A percentile compares a stretch with the other conserved stretches of the same genome.
These are phyloP conservation scores for Cordyceps javanica DNA, from an alignment of 2,329 filamentous ascomycete genomes.

Conservation along the genomic window DNA sequence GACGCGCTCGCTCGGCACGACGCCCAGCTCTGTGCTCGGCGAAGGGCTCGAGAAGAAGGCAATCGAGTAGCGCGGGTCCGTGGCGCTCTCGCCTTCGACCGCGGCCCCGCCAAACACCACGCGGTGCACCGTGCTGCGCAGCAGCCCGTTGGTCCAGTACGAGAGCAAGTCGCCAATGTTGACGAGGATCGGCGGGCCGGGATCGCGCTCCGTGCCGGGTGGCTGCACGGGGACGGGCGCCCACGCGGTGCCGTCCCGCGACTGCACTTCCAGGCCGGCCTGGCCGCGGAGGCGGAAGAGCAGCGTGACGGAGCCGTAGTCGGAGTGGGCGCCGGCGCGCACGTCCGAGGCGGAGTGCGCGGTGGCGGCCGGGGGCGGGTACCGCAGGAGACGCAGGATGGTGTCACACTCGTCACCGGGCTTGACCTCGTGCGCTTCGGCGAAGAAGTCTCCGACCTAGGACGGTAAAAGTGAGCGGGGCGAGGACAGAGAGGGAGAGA, in stretches of 20 bases:
- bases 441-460: slow-evolving; percentile 48
- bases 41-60: slow-evolving; percentile 64
- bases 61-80: slow-evolving; percentile 56
- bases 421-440: slow-evolving; percentile 40
- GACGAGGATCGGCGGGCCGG: slow-evolving; percentile 71
- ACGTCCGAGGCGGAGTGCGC: slow-evolving; percentile 53
- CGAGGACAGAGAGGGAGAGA: slow-evolving; percentile 8
- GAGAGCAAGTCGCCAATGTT: slow-evolving; percentile 64
- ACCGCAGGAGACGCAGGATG: slow-evolving; percentile 67
- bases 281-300: slow-evolving; percentile 84
- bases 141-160: slow-evolving; percentile 85
- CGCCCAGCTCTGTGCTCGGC: slow-evolving; percentile 42
- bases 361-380: slow-evolving; percentile 49
- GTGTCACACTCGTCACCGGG: slow-evolving; percentile 42
- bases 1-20: slow-evolving; percentile 56
- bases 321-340: slow-evolving; percentile 85
- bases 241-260: slow-evolving; percentile 45
- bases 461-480: background rate
- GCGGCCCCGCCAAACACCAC: slow-evolving; percentile 59
- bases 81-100: slow-evolving; percentile 39
- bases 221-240: slow-evolving; percentile 63
- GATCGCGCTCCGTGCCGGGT: slow-evolving; percentile 49
- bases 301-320: slow-evolving; percentile 69
- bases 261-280: slow-evolving; percentile 77
- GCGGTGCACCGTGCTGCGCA: slow-evolving; percentile 83